Evolutionary conservation across 2,329 filamentous ascomycete species (phyloP), one percentile per base, ranked within the genome.

Genomic region (Apiospora kogelbergensis): DNA sequence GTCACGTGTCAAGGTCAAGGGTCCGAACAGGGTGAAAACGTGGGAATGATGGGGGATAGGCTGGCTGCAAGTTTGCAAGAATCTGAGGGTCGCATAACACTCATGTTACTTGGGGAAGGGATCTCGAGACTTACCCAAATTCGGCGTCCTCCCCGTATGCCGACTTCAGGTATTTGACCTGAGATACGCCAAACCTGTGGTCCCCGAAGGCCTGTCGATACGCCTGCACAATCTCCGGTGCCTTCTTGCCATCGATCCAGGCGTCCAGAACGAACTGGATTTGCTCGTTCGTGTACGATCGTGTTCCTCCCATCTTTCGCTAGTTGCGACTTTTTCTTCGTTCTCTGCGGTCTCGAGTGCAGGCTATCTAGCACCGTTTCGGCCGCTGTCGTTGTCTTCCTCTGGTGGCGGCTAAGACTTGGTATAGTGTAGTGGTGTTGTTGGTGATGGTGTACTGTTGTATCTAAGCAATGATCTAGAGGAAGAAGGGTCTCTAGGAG

Each of bases 201-300:
- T 42, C 26, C 26, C 64, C 63, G 33, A 66, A 72, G 9, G 13
- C 13, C 24, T 60, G 41, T 37, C 37, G 60, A 42, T 67, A 73
- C 2, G 69, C 68, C 6, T 63, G 37, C n/a, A 48, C 63, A 11
- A 67, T 69, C 9, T 72, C 46, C 0, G 69, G 66, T 2, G 66
- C 68, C 5, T 67, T 26, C 15, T 68, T 65, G 9, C 60, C 69
- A 1, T 48, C 33, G 33, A 70, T 24, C 26, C 67, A 66, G 9
- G 67, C 37, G 9, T 72, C 68, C 15, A 74, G 66, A 24, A 73
- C 63, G 46, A 74, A 74, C 40, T 68, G 22, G 40, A 75, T 74
- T 69, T 73, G 68, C 30, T 72, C 70, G 20, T 71, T 63, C 7
- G 70, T 70, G 63, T 74, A 74, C 22, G 72, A 71, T 30, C 70